A percentile compares a stretch with the other conserved stretches of the same genome.
These are phyloP conservation scores for Wickerhamomyces silvicola DNA, from an alignment of 805 yeast genomes.

Conservation along the genomic window DNA sequence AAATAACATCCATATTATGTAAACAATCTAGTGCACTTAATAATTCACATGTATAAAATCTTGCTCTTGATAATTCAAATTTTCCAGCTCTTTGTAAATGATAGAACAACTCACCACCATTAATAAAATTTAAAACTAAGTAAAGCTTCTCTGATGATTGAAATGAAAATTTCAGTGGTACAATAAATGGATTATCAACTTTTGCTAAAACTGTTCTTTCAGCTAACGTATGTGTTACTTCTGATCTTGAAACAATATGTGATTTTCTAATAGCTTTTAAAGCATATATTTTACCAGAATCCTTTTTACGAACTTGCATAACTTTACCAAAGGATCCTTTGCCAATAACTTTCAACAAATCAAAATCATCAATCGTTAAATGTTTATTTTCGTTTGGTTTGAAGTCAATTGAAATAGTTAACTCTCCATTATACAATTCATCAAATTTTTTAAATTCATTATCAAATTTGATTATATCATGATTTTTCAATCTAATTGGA, in stretches of 20 bases:
- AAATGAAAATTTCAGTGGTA: slow-evolving; percentile 91
- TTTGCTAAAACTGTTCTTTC: slow-evolving; percentile 93
- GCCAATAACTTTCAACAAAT: slow-evolving; percentile 89
- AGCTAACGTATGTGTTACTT: slow-evolving; percentile 93
- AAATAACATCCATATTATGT: slow-evolving; percentile 87
- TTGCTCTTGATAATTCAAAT: slow-evolving; percentile 80
- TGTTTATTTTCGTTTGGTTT: slow-evolving; percentile 62
- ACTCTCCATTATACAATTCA: slow-evolving; percentile 33
- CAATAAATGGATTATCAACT: slow-evolving; percentile 91
- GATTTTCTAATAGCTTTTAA: slow-evolving; percentile 90
- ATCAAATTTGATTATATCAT: slow-evolving; percentile 43
- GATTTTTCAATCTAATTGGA: slow-evolving; percentile 57
- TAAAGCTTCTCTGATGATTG: slow-evolving; percentile 96
- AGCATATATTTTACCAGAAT: slow-evolving; percentile 92
- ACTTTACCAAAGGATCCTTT: slow-evolving; percentile 98
- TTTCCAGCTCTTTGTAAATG: slow-evolving; percentile 89
- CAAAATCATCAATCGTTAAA: slow-evolving; percentile 85
- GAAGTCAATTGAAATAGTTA: slow-evolving; percentile 62
- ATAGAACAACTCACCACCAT: slow-evolving; percentile 95
- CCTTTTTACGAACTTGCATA: slow-evolving; percentile 96
- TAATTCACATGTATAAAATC: slow-evolving; percentile 92
- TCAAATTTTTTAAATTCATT: slow-evolving; percentile 21
- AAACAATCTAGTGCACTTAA: slow-evolving; percentile 88
- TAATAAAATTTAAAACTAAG: slow-evolving; percentile 84
- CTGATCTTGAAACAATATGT: slow-evolving; percentile 88